phyloP scores from a whole-genome alignment of 495 filamentous ascomycete genomes.

The Talaromyces borbonicus region DNA sequence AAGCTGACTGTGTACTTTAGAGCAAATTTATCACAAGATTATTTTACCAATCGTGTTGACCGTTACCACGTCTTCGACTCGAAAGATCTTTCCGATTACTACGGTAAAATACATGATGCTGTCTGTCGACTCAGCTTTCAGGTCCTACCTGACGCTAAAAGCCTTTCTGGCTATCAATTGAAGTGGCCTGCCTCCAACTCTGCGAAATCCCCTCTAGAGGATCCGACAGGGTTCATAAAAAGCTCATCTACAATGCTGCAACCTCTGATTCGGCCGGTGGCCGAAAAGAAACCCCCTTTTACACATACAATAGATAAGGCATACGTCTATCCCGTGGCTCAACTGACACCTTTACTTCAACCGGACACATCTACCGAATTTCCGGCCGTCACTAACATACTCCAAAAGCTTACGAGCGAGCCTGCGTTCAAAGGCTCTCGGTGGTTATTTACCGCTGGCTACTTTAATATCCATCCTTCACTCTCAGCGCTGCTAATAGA shows the following conservation, averaged over 20 bases:
- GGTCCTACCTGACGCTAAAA: conserved; percentile 51
- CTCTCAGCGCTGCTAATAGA: conserved; percentile 69
- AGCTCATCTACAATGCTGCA: conserved; percentile 54
- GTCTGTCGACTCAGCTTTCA: conserved; percentile 73
- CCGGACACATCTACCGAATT: conserved; percentile 82
- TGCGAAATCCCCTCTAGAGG: conserved; percentile 57
- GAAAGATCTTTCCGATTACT: conserved; percentile 71
- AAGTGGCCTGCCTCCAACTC: conserved; percentile 72
- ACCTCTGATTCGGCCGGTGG: conserved; percentile 49
- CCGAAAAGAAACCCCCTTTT: conserved; percentile 19
- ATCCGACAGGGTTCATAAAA: conserved; percentile 57
- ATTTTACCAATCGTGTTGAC: conserved; percentile 94
- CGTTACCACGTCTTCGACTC: conserved; percentile 87
- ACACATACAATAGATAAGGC: conserved; percentile 44
- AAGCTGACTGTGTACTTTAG: conserved; percentile 25
- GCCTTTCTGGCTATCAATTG: conserved; percentile 55
- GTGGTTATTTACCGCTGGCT: conserved; percentile 96
- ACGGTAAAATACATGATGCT: conserved; percentile 61
- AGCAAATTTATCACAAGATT: conserved; percentile 87
- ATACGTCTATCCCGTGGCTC: conserved; percentile 69
- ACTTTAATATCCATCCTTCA: conserved; percentile 88
- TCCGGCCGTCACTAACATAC: conserved; percentile 62
- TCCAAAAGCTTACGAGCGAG: conserved; percentile 49
- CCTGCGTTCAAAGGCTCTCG: conserved; percentile 53
- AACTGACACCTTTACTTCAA: conserved; percentile 73